Evolutionary conservation across 164 flowering plant genomes (phyloP).

Genomic region (grape (Vitis vinifera)): ASM3070453v1 NC_081820.1:26682501-26683000

Average conservation of each 20-base stretch:
- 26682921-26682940: slow-evolving; percentile 29
- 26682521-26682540: too few relatives aligned
- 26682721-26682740: slow-evolving; percentile 79
- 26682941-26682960: background rate
- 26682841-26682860: slow-evolving; percentile 8
- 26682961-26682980: slow-evolving; percentile 1
- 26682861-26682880: slow-evolving; percentile 27
- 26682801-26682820: slow-evolving; percentile 49
- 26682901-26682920: slow-evolving; percentile 40
- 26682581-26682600: too few relatives aligned
- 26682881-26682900: slow-evolving; percentile 47
- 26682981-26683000: background rate
- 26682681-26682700: slow-evolving; percentile 69
- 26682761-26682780: slow-evolving; percentile 46
- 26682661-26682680: background rate
- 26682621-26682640: too few relatives aligned
- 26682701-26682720: slow-evolving; percentile 51
- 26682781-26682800: slow-evolving; percentile 76
- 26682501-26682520: too few relatives aligned
- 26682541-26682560: too few relatives aligned
- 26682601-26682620: too few relatives aligned
- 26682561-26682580: too few relatives aligned
- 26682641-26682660: too few relatives aligned
- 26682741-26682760: slow-evolving; percentile 66
- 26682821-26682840: background rate